Evolutionary conservation across 164 flowering plant species (phyloP).

Genomic region (Sedum album): DNA sequence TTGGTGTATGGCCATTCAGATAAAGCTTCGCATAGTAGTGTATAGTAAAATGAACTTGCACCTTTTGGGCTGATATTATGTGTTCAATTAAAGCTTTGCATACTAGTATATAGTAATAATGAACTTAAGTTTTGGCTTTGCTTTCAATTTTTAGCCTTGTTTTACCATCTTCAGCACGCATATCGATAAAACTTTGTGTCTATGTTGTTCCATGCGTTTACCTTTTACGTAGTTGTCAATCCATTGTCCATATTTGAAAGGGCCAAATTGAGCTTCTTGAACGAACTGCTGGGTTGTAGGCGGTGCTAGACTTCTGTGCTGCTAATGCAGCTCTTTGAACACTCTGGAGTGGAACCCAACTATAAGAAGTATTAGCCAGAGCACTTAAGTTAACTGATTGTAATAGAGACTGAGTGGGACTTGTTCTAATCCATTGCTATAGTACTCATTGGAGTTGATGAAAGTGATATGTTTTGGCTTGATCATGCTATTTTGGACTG

Average conservation of each 20-base stretch:
- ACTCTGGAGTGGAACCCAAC: slow-evolving; percentile 12
- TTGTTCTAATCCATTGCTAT: not conserved
- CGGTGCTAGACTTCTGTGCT: not conserved
- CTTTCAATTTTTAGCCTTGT: not conserved
- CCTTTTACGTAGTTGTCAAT: not conserved
- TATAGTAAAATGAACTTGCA: not conserved
- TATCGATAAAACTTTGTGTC: not conserved
- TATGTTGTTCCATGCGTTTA: not conserved
- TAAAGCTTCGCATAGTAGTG: not conserved
- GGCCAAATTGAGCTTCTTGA: not conserved
- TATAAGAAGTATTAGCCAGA: not conserved
- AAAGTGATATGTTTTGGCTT: not conserved
- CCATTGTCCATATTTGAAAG: not conserved
- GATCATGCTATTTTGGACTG: slow-evolving; percentile 11
- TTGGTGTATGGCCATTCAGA: not conserved
- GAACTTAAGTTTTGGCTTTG: not conserved
- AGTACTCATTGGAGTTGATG: slow-evolving; percentile 9
- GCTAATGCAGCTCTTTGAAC: slow-evolving; percentile 13
- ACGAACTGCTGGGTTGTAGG: not conserved
- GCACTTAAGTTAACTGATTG: not conserved
- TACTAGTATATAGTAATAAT: not conserved
- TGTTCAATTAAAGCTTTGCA: not conserved
- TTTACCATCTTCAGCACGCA: not conserved
- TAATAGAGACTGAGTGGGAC: not conserved
- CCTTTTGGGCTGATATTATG: not conserved